Base-by-base conservation (phyloP, 768 basidiomycete genomes). In the Stropharia rugosoannulata region DNA sequence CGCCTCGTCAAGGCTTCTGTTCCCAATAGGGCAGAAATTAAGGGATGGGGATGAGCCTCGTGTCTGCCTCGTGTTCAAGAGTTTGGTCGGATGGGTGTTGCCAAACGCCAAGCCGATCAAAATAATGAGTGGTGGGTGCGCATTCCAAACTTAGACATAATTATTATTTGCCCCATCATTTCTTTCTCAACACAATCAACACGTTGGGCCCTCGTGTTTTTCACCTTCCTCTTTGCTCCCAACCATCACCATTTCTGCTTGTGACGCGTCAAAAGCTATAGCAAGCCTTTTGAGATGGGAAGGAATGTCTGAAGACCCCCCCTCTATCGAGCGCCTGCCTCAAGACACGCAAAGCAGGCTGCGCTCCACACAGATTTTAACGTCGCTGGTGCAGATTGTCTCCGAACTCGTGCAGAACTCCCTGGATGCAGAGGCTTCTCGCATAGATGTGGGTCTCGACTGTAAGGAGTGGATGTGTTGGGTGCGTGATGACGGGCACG, bases 381-480 rank as follows among this genome's bases (percentile, higher is more conserved):
- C 93, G 0, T 89, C 93, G 5, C 66, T 97, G 25, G 78, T 89
- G 7, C 85, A 89, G 66, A 76, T 95, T 55, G 75, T 95, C 18
- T 86, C 86, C 1, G 94, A 98, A 70, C 82, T 98, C 36, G 69
- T 95, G 10, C 95, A 95, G 68, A 98, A 98, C 68, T 80, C 92
- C 2, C 76, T 98, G 8, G 96, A 98, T 63, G 92, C 95, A 2
- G 77, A 77, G 27, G 84, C 94, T 0, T 75, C 70, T 13, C 77
- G 79, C 18, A 76, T 98, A 49, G 85, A 89, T 40, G 73, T 94
- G 45, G 85, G 87, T 3, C 66, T 97, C 1, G 82, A 94, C 64
- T 83, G 84, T 48, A 81, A 80, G 42, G 84, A 87, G 42, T 95
- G 93, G 92, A 76, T 79, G 6, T 87, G 93, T 63, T 88, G 90